Evolutionary conservation across 371 early-diverging fungal species (phyloP).

Genomic region (Mortierella sp.): DNA sequence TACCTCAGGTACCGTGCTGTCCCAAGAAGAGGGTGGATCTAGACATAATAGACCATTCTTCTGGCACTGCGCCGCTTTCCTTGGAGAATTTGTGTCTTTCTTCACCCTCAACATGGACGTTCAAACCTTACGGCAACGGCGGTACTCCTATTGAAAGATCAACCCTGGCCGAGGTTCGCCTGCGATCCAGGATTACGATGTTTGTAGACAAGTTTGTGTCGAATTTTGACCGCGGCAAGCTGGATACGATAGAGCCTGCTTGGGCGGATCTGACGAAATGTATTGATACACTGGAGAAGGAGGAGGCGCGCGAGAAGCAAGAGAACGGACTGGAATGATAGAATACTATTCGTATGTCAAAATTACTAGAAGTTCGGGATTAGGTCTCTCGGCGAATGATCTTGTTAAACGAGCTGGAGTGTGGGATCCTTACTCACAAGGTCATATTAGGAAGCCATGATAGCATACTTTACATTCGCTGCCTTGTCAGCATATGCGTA

Average conservation of each 20-base stretch:
- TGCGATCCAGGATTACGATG: constrained; percentile 24
- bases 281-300: neutral
- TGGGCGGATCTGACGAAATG: constrained; percentile 29
- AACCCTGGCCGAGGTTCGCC: constrained; percentile 10
- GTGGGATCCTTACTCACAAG: no score
- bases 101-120: neutral
- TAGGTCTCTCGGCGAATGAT: no score
- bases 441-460: no score
- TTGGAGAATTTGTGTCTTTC: no score
- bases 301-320: neutral
- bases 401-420: no score
- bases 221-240: constrained; percentile 37
- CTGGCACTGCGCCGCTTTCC: neutral
- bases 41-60: neutral
- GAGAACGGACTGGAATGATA: neutral
- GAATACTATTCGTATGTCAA: neutral
- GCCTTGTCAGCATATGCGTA: no score
- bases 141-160: constrained; percentile 12
- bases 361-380: no score
- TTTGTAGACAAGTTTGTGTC: constrained; percentile 50
- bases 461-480: no score
- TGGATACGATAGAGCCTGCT: constrained; percentile 25
- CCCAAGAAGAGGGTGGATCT: neutral
- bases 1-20: no score
- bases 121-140: neutral